Conservation (phyloP, 1,284 basidiomycete species). For the Peniophora sp. region DNA sequence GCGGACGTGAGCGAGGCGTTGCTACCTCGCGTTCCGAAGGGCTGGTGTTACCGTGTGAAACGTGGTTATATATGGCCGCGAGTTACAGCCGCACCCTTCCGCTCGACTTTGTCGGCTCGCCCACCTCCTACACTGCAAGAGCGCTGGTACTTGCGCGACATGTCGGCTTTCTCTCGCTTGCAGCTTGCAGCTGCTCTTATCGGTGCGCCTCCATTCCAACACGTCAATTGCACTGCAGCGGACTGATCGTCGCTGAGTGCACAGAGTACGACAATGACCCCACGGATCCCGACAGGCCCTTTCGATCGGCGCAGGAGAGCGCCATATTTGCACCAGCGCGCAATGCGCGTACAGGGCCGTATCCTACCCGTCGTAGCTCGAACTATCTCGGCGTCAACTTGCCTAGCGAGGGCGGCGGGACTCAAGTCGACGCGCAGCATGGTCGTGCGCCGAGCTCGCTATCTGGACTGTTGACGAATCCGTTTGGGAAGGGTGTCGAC, state of each 20-base stretch:
- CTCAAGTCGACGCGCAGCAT: slow-evolving; percentile 31
- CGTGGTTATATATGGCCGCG: too few relatives aligned
- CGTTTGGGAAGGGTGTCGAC: slow-evolving; percentile 30
- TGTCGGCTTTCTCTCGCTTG: slow-evolving; percentile 63
- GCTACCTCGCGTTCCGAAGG: too few relatives aligned
- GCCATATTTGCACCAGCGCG: slow-evolving; percentile 74
- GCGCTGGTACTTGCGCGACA: not conserved
- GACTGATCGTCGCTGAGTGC: slow-evolving; percentile 3
- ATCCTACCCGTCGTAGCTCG: slow-evolving; percentile 37
- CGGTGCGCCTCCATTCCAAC: slow-evolving; percentile 34
- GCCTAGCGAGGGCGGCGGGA: slow-evolving; percentile 51
- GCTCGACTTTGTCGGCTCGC: too few relatives aligned
- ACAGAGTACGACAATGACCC: slow-evolving; percentile 84
- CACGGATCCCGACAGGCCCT: slow-evolving; percentile 48
- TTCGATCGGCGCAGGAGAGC: slow-evolving; percentile 68
- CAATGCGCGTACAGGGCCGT: slow-evolving; percentile 36
- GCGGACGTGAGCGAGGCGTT: too few relatives aligned
- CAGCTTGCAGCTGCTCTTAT: slow-evolving; percentile 74
- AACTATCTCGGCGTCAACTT: slow-evolving; percentile 65
- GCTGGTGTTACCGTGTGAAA: too few relatives aligned
- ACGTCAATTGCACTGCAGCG: not conserved
- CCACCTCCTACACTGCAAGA: too few relatives aligned
- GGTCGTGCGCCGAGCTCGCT: slow-evolving; percentile 33
- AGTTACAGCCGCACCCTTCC: too few relatives aligned
- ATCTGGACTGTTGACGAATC: slow-evolving; percentile 48